These are phyloP conservation scores for Salix udensis DNA, from an alignment of 345 rosid species.

Conservation along the genomic window DNA sequence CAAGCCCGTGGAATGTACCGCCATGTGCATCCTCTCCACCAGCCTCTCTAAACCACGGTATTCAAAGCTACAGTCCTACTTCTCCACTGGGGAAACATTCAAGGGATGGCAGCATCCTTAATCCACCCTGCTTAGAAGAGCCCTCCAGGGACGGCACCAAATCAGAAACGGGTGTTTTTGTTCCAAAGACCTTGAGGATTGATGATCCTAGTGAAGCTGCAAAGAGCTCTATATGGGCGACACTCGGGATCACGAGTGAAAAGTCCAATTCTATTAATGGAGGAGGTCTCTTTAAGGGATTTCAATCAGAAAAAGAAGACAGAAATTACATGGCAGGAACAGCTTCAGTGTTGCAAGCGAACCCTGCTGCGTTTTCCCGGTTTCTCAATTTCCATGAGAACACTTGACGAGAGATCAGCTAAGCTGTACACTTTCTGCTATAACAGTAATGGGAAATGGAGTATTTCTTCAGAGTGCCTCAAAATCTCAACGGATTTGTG, in stretches of 20 bases:
- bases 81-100: constrained; percentile 25
- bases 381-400: constrained; percentile 62
- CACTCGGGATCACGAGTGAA: constrained; percentile 4
- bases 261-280: constrained; percentile 22
- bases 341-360: constrained; percentile 48
- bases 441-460: background rate
- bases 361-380: constrained; percentile 74
- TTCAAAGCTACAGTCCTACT: background rate
- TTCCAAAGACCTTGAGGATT: constrained; percentile 18
- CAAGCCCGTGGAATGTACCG: constrained; percentile 15
- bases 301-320: constrained; percentile 36
- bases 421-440: background rate
- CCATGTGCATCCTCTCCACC: constrained; percentile 5
- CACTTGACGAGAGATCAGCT: constrained; percentile 24
- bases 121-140: constrained; percentile 17
- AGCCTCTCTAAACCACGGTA: background rate
- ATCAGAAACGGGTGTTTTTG: constrained; percentile 5
- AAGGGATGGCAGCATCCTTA: constrained; percentile 9
- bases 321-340: constrained; percentile 26
- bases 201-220: constrained; percentile 21
- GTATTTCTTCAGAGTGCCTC: background rate
- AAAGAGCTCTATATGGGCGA: constrained; percentile 20
- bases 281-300: constrained; percentile 43
- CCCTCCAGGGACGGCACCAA: background rate
- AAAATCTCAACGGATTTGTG: constrained; percentile 1